Percentiles rank a stretch among this genome's conserved stretches.
Conservation (phyloP, 2,329 filamentous ascomycete species). For the Arthrinium phaeospermum region DNA sequence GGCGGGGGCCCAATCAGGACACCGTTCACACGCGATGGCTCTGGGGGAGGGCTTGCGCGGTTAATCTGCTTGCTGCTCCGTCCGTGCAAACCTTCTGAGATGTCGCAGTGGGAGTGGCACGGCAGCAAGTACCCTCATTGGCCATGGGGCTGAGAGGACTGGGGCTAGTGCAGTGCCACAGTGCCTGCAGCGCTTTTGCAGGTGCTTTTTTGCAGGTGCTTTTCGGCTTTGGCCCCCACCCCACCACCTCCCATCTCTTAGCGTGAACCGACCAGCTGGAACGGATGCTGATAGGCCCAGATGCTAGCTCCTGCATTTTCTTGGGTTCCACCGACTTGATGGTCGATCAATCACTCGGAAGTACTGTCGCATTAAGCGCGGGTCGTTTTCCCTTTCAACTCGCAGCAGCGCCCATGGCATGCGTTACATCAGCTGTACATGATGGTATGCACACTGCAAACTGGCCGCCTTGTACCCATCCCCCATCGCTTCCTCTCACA, state of each 20-base stretch:
- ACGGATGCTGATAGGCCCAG: not conserved
- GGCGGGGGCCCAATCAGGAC: slow-evolving; percentile 3
- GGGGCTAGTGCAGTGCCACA: slow-evolving; percentile 6
- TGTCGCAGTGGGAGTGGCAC: not conserved
- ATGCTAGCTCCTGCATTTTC: not conserved
- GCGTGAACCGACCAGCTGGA: slow-evolving; percentile 11
- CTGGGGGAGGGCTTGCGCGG: not conserved
- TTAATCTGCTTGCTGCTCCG: not conserved
- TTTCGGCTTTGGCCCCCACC: slow-evolving; percentile 13
- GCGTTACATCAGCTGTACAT: slow-evolving; percentile 2
- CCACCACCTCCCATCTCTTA: not conserved
- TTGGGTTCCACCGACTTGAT: not conserved
- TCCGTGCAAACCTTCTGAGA: not conserved
- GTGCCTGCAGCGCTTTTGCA: not conserved
- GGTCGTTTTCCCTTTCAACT: not conserved
- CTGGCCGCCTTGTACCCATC: not conserved
- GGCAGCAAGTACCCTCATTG: not conserved
- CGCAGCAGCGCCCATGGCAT: not conserved
- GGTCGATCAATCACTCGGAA: not conserved
- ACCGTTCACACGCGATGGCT: slow-evolving; percentile 9
- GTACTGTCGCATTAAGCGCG: slow-evolving; percentile 14
- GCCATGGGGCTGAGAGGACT: slow-evolving; percentile 5
- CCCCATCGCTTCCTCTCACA: not conserved
- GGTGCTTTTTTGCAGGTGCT: not conserved
- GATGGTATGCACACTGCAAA: not conserved